phyloP scores from a whole-genome alignment of 805 yeast genomes.

The Barnettozyma californica region DNA sequence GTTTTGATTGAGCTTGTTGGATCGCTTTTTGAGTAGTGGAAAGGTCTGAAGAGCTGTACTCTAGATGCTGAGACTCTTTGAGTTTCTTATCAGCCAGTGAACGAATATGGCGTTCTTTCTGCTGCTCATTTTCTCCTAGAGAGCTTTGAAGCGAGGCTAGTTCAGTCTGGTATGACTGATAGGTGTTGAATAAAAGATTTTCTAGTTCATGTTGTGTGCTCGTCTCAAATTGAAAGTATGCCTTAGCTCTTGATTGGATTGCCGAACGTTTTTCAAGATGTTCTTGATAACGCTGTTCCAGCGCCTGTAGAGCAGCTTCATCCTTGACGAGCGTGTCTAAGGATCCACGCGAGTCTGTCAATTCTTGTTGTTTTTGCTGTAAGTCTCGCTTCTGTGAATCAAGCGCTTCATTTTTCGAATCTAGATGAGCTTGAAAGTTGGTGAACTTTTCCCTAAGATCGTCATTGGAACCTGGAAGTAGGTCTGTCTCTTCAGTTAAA shows the following conservation, averaged over 20 bases:
- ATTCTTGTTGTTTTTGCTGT: conserved; percentile 17
- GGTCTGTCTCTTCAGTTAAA: conserved; percentile 40
- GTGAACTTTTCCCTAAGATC: conserved; percentile 35
- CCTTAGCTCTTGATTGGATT: conserved; percentile 10
- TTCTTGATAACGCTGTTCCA: conserved; percentile 31
- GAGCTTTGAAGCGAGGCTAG: conserved; percentile 10
- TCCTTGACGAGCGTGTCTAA: conserved; percentile 36
- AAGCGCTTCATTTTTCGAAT: conserved; percentile 28
- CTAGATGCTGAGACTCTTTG: conserved; percentile 38
- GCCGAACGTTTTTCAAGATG: conserved; percentile 15
- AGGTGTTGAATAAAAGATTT: conserved; percentile 1
- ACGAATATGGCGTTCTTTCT: background rate
- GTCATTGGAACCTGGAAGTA: conserved; percentile 39
- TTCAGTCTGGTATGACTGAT: conserved; percentile 6
- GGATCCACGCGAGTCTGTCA: conserved; percentile 27
- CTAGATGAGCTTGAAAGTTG: conserved; percentile 34
- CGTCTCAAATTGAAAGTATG: conserved; percentile 1
- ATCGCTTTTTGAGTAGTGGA: conserved; percentile 32
- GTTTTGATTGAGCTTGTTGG: conserved; percentile 31
- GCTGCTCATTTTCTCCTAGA: conserved; percentile 11
- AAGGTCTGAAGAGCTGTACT: conserved; percentile 39
- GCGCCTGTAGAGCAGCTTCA: conserved; percentile 53
- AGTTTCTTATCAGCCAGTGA: conserved; percentile 29
- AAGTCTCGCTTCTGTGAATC: conserved; percentile 22
- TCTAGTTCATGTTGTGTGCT: background rate